Percentiles rank a stretch among this genome's conserved stretches.
Conservation (phyloP, 257 asterid genomes). For the Ilex asprella region DNA sequence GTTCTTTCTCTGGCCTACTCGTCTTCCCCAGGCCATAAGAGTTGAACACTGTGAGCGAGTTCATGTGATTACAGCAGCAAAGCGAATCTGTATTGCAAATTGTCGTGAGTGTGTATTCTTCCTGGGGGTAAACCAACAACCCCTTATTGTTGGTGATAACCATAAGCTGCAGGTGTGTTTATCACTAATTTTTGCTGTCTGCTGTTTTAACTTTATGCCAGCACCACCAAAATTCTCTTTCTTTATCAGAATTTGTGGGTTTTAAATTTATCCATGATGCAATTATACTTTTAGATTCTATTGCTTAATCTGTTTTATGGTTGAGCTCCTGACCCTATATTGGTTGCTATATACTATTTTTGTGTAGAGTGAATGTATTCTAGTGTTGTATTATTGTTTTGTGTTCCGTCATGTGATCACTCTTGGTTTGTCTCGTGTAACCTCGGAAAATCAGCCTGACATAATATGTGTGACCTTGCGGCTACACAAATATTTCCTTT, state of each 20-base stretch:
- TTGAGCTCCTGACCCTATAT: too few species aligned
- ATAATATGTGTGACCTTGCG: too few species aligned
- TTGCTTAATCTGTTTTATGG: too few species aligned
- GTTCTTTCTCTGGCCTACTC: neutral
- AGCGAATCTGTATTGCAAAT: conserved; percentile 82
- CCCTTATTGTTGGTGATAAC: conserved; percentile 93
- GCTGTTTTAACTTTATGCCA: neutral
- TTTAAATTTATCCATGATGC: too few species aligned
- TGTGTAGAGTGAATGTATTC: too few species aligned
- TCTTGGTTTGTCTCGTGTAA: too few species aligned
- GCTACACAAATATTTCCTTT: too few species aligned
- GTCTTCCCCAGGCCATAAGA: neutral
- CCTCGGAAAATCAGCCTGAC: too few species aligned
- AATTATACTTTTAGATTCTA: too few species aligned
- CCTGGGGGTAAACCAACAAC: conserved; percentile 86
- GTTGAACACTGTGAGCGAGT: conserved; percentile 89
- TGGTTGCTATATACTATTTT: too few species aligned
- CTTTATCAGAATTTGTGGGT: neutral
- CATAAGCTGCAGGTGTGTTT: conserved; percentile 80
- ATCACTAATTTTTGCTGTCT: neutral
- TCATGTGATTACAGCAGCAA: conserved; percentile 81
- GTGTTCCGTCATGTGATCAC: too few species aligned
- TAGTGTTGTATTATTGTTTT: too few species aligned
- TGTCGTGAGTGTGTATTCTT: conserved; percentile 94
- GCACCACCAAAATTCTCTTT: neutral